Conservation (phyloP, 2,329 filamentous ascomycete species). For the Clonostachys chloroleuca region DNA sequence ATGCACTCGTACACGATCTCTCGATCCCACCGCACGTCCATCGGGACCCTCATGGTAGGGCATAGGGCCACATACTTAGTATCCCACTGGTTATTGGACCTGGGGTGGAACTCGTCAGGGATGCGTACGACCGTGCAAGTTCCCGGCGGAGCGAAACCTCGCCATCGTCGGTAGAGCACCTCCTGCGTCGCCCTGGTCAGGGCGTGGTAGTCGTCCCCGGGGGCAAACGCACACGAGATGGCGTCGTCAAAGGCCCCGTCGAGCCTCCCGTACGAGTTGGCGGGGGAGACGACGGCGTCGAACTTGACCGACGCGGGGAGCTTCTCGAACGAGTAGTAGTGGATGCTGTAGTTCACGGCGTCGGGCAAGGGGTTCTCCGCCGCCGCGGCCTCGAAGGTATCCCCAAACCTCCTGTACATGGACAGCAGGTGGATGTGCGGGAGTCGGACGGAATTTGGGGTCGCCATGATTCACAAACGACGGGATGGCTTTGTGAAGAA, state of each 20-base stretch:
- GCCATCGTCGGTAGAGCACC: constrained; percentile 37
- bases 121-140: constrained; percentile 42
- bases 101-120: constrained; percentile 23
- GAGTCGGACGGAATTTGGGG: neutral
- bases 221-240: constrained; percentile 42
- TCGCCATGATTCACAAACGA: no score
- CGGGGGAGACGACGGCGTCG: constrained; percentile 46
- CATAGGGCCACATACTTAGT: constrained; percentile 41
- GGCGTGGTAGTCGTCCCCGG: constrained; percentile 35
- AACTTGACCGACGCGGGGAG: constrained; percentile 29
- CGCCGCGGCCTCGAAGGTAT: constrained; percentile 31
- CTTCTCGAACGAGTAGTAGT: constrained; percentile 28
- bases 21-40: constrained; percentile 37
- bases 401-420: constrained; percentile 15
- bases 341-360: constrained; percentile 22
- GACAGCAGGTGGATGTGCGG: constrained; percentile 5
- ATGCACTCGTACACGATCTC: constrained; percentile 50
- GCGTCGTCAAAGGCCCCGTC: constrained; percentile 52
- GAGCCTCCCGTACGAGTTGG: constrained; percentile 48
- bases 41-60: constrained; percentile 47
- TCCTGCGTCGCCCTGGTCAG: constrained; percentile 38
- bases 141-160: constrained; percentile 45
- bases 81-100: constrained; percentile 29
- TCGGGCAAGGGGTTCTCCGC: constrained; percentile 19
- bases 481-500: no score